Percentiles rank a stretch among this genome's conserved stretches.
Evolutionary conservation across 345 rosid species (phyloP).

Genomic region (Gossypium arboreum): DNA sequence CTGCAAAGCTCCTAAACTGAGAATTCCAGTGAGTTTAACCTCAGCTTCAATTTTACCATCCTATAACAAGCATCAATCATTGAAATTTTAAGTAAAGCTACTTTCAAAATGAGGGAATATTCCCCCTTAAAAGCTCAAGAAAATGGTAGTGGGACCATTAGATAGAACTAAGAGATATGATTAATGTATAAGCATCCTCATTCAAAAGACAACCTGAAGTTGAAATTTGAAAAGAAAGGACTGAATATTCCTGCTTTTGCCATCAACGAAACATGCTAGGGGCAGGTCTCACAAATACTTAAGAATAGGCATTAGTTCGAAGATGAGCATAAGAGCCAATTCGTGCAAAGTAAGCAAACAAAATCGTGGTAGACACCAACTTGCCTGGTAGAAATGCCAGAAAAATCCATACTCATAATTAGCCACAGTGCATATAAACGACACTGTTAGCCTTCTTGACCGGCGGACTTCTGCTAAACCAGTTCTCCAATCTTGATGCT

Average conservation of each 20-base stretch:
- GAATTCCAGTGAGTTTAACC: constrained; percentile 71
- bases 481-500: constrained; percentile 88
- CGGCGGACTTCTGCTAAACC: constrained; percentile 78
- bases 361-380: constrained; percentile 18
- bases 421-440: constrained; percentile 68
- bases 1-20: constrained; percentile 69
- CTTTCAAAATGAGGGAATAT: background rate
- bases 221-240: background rate
- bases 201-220: background rate
- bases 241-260: background rate
- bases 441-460: constrained; percentile 61
- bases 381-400: constrained; percentile 82
- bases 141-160: background rate
- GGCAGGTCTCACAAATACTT: background rate
- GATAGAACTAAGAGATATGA: background rate
- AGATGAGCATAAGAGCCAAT: background rate
- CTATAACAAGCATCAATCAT: constrained; percentile 23
- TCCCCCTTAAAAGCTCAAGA: background rate
- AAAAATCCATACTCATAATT: constrained; percentile 72
- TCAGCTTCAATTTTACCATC: constrained; percentile 81
- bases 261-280: background rate
- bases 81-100: constrained; percentile 4
- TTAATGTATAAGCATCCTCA: background rate
- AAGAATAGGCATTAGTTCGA: constrained; percentile 8
- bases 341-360: background rate